Base-by-base conservation (phyloP, 2,329 filamentous ascomycete genomes). In the Neospermospora avenae region DNA sequence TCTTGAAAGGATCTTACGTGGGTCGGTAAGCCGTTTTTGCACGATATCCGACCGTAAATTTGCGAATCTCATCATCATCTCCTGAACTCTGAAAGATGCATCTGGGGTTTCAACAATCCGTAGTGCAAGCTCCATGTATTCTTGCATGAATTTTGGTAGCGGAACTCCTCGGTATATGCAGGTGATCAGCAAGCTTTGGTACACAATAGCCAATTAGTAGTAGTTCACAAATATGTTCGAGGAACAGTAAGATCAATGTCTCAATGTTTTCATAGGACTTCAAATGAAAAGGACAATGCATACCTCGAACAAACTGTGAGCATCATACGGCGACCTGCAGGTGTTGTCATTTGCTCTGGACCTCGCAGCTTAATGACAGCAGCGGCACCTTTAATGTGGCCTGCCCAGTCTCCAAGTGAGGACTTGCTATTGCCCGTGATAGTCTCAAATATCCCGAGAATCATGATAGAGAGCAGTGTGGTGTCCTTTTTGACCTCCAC, bases 401-500 rank as follows among this genome's bases (percentile, higher is more conserved):
- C 74, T 58, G 81, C 76, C 78, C 81, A 84, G 5, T 79, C 79
- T 51, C 75, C 71, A 63, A 82, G 74, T 0, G 80, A 82, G 54
- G 77, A 74, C 11, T 75, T 71, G 6, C 74, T 77, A 22, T 72
- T 75, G 16, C 80, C 80, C 7, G 79, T 77, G 58, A 84, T 74
- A 65, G 80, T 81, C 68, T 84, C 81, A 39, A 80, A 84, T 3
- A 81, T 78, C 48, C 80, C 77, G 6, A 84, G 74, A 46, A 84
- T 78, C 54, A 84, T 74, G 18, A 84, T 77, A 0, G 80, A 77
- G 13, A 84, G 76, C 73, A 84, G 78, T 0, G 82, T 84, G 51
- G 76, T 80, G 64, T 84, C 82, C 64, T 81, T 81, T 62, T 78
- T 73, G 4, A 77, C 79, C 58, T 79, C 75, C 16, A 60, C 64